phyloP scores from a whole-genome alignment of 345 rosid species.

The Luvunga scandens region DNA sequence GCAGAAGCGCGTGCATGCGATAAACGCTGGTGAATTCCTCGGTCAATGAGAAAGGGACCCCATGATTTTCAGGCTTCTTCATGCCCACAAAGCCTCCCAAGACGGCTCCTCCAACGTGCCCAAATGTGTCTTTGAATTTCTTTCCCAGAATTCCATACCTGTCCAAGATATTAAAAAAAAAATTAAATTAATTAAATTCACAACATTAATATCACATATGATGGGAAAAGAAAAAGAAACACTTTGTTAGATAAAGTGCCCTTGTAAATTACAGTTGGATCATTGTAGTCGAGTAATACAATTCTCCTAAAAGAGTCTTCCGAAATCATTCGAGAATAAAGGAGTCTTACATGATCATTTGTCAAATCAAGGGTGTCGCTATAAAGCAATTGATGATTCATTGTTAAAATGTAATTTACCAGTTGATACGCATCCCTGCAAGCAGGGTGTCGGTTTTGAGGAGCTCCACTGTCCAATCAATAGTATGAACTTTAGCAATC shows the following conservation, averaged over 20 bases:
- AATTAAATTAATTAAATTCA: too few species aligned
- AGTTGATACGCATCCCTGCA: constrained; percentile 60
- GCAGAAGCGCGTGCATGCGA: constrained; percentile 56
- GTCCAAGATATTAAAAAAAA: background rate
- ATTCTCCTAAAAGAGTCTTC: too few species aligned
- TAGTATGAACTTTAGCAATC: constrained; percentile 65
- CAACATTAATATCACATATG: too few species aligned
- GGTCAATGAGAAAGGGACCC: constrained; percentile 60
- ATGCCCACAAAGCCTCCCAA: constrained; percentile 52
- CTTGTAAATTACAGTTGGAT: too few species aligned
- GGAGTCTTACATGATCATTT: too few species aligned
- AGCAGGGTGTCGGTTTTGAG: constrained; percentile 51
- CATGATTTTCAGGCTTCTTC: constrained; percentile 47
- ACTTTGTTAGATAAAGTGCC: too few species aligned
- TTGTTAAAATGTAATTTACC: constrained; percentile 21
- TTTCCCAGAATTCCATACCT: constrained; percentile 65
- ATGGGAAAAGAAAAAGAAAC: too few species aligned
- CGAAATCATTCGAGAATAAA: too few species aligned
- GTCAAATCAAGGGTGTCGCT: too few species aligned
- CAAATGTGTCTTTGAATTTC: constrained; percentile 56
- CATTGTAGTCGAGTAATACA: too few species aligned
- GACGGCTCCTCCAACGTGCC: constrained; percentile 39
- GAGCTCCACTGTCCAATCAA: constrained; percentile 70
- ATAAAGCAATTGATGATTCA: background rate
- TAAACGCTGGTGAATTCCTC: constrained; percentile 66